These are phyloP conservation scores for Ramichloridium luteum DNA, from an alignment of 2,329 filamentous ascomycete species.

Conservation along the genomic window DNA sequence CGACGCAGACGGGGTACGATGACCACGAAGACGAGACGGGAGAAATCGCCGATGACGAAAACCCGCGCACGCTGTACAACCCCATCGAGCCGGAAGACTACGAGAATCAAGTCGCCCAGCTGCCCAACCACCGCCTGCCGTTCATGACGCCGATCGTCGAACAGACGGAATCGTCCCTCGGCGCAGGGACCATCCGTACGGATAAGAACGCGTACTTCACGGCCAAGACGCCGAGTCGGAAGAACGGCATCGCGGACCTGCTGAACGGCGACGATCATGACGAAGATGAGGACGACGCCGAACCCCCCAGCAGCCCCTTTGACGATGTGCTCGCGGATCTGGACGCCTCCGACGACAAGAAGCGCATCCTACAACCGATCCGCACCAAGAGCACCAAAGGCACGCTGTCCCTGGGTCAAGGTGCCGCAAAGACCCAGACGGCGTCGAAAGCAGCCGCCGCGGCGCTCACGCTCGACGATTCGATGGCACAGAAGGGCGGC, in stretches of 20 bases:
- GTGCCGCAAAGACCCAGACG: slow-evolving; percentile 23
- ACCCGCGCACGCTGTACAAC: slow-evolving; percentile 53
- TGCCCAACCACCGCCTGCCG: slow-evolving; percentile 80
- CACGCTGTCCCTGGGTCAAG: slow-evolving; percentile 25
- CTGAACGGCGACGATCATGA: slow-evolving; percentile 10
- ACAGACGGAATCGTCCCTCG: slow-evolving; percentile 78
- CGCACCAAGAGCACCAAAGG: slow-evolving; percentile 37
- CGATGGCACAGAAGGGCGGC: slow-evolving; percentile 43
- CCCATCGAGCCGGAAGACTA: slow-evolving; percentile 79
- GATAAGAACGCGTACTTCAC: slow-evolving; percentile 44
- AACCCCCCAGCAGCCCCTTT: slow-evolving; percentile 59
- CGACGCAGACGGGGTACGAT: too few relatives aligned
- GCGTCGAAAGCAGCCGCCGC: slow-evolving; percentile 15
- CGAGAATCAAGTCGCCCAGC: slow-evolving; percentile 56
- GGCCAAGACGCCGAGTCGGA: slow-evolving; percentile 67
- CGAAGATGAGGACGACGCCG: slow-evolving; percentile 31
- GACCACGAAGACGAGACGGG: slow-evolving; percentile 32
- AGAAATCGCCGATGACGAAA: slow-evolving; percentile 35
- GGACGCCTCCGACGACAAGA: slow-evolving; percentile 25
- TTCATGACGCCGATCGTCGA: slow-evolving; percentile 99
- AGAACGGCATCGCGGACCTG: slow-evolving; percentile 29
- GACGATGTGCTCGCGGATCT: slow-evolving; percentile 47
- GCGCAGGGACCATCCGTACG: slow-evolving; percentile 46
- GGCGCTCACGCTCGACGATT: slow-evolving; percentile 25
- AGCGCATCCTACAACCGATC: slow-evolving; percentile 40